Evolutionary conservation across 306 rosid species (phyloP).

Genomic region (Hippophae gyantsensis): DNA sequence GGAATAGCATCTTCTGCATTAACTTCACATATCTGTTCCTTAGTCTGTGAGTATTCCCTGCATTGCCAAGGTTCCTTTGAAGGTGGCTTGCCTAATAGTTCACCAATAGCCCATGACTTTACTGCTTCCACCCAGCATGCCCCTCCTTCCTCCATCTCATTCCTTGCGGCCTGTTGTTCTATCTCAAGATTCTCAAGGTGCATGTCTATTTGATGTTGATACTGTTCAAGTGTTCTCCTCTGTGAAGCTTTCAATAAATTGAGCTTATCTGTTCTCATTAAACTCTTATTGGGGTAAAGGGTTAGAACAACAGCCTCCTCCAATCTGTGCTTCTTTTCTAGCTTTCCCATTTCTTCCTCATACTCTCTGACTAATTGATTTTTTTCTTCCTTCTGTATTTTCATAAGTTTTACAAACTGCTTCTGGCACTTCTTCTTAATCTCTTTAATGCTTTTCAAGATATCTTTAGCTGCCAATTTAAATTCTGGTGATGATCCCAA

Average conservation of each 20-base stretch:
- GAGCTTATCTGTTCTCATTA: constrained; percentile 25
- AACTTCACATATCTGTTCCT: constrained; percentile 18
- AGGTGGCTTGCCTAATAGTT: constrained; percentile 29
- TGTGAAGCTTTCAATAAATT: constrained; percentile 18
- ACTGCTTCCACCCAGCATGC: constrained; percentile 42
- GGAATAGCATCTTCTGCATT: constrained; percentile 12
- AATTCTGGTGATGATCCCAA: constrained; percentile 17
- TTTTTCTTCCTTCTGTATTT: constrained; percentile 31
- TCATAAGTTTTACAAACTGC: constrained; percentile 29
- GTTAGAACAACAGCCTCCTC: constrained; percentile 26
- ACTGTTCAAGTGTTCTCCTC: constrained; percentile 23
- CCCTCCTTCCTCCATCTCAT: constrained; percentile 28
- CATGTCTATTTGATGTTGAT: constrained; percentile 22
- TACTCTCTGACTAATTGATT: constrained; percentile 8
- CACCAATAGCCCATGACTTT: constrained; percentile 37
- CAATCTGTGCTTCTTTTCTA: constrained; percentile 22
- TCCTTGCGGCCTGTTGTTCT: constrained; percentile 29
- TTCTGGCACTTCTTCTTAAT: constrained; percentile 43
- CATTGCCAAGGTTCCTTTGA: constrained; percentile 15
- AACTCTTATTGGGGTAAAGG: constrained; percentile 20
- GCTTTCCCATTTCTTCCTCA: constrained; percentile 25
- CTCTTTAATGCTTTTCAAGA: constrained; percentile 42
- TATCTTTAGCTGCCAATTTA: constrained; percentile 29
- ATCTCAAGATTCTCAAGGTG: constrained; percentile 38
- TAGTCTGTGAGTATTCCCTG: constrained; percentile 23